These are phyloP conservation scores for Aplosporella prunicola DNA, from an alignment of 2,329 filamentous ascomycete genomes.

Conservation along the genomic window DNA sequence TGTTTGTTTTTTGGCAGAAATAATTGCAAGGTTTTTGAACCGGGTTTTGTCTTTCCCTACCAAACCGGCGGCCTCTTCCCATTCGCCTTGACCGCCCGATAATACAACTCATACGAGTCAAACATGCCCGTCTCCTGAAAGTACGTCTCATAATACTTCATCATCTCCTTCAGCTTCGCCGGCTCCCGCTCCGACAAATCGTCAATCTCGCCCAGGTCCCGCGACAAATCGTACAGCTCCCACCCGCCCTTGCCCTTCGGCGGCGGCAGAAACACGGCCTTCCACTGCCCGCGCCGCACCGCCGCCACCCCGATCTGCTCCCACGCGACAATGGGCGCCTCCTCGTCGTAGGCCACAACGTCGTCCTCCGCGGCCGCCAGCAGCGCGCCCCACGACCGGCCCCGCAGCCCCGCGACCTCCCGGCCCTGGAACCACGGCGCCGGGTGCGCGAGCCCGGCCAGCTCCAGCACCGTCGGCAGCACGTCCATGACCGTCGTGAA, in stretches of 20 bases:
- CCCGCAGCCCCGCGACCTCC: slow-evolving; percentile 6
- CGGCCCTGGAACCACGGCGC: slow-evolving; percentile 3
- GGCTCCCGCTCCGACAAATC: slow-evolving; percentile 11
- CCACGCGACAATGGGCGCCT: slow-evolving; percentile 8
- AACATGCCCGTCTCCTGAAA: slow-evolving; percentile 14
- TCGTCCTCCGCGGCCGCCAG: not conserved
- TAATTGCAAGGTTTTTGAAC: too few relatives aligned
- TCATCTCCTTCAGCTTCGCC: slow-evolving; percentile 3
- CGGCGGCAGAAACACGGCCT: slow-evolving; percentile 12
- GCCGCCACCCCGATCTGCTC: slow-evolving; percentile 13
- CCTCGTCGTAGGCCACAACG: not conserved
- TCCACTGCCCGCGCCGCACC: slow-evolving; percentile 12
- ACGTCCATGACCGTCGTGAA: slow-evolving; percentile 12
- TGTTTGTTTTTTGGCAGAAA: too few relatives aligned
- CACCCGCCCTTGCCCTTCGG: slow-evolving; percentile 11
- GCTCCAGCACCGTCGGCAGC: slow-evolving; percentile 7
- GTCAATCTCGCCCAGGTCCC: slow-evolving; percentile 11
- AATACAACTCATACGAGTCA: slow-evolving; percentile 7
- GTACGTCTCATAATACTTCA: slow-evolving; percentile 13
- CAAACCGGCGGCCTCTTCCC: too few relatives aligned
- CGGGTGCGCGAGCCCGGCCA: slow-evolving; percentile 4
- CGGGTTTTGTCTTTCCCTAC: too few relatives aligned
- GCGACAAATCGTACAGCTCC: slow-evolving; percentile 13
- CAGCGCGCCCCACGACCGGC: slow-evolving; percentile 3
- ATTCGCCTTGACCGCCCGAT: too few relatives aligned